Base-by-base conservation (phyloP, 805 yeast genomes). In the Blastobotrys peoriensis region DNA sequence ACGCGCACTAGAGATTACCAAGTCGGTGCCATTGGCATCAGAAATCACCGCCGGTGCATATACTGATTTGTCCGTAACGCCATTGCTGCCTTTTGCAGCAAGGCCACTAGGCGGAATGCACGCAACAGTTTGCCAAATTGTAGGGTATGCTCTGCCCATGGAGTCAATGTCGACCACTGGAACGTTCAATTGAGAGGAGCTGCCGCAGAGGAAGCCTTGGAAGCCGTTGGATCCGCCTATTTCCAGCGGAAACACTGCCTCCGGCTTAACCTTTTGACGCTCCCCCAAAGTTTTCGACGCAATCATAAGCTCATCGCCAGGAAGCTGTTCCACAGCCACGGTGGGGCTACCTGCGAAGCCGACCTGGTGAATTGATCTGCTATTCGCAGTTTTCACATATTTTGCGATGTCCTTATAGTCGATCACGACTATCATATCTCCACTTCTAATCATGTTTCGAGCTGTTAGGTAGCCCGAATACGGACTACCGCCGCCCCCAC, bases 401-500 rank as follows among this genome's bases (percentile, higher is more conserved):
- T 52, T 54, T 13, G 42, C 41, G n/a, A 60, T 46, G 53, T 63
- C 69, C 22, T 61, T 59, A 36, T 63, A 44, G 51, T 68, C 68
- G 40, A 71, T 54, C 13, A 72, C 67, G 33, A 39, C 55, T 21
- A 69, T 57, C 1, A 43, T 41, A 17, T 59, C 65, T 6, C 75
- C 76, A 2, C 50, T 40, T 35, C 67, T 48, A 16, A 72, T 39
- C 41, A 59, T 45, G 41, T 64, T 64, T 37, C 68, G 54, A 33
- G 62, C 50, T 37, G 64, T 67, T 25, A 73, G 56, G 47, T 52
- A 69, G 16, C 53, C 54, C 3, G 72, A 58, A 53, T 71, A 69
- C 18, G 78, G 76, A 41, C 64, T 64, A 33, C 78, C 77, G 23
- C 78, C 78, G 10, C 78, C 78, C 2, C 77, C 78, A 55, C 73